phyloP scores from a whole-genome alignment of 495 filamentous ascomycete genomes.

The Xylaria cubensis region DNA sequence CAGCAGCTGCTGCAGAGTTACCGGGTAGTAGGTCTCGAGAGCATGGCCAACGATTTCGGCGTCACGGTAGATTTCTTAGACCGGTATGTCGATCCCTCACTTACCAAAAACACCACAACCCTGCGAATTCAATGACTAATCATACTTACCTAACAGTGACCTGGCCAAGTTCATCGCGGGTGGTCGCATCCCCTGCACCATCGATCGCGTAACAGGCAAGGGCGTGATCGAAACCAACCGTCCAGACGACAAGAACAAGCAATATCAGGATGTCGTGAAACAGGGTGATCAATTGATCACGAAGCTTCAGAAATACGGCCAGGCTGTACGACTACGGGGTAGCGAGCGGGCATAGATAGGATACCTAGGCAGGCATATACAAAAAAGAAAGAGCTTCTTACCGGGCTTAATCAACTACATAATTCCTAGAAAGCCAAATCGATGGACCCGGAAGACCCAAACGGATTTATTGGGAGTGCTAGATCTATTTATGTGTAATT shows the following conservation, averaged over 20 bases:
- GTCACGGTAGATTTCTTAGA: constrained; percentile 96
- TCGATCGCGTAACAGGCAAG: constrained; percentile 86
- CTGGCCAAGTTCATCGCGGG: constrained; percentile 96
- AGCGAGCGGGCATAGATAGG: constrained; percentile 76
- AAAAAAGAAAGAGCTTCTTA: not conserved
- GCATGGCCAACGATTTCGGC: constrained; percentile 96
- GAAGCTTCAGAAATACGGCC: constrained; percentile 98
- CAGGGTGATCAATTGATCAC: constrained; percentile 97
- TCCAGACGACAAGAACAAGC: constrained; percentile 98
- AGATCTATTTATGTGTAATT: not conserved
- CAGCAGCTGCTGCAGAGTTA: constrained; percentile 98
- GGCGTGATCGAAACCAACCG: constrained; percentile 98
- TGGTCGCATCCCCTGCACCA: constrained; percentile 92
- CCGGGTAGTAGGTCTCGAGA: constrained; percentile 90
- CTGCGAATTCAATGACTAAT: constrained; percentile 21
- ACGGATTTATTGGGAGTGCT: not conserved
- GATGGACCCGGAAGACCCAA: not conserved
- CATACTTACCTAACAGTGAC: constrained; percentile 62
- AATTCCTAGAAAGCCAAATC: not conserved
- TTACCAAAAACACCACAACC: not conserved
- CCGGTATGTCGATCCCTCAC: constrained; percentile 75
- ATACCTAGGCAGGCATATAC: not conserved
- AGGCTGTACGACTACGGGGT: constrained; percentile 90
- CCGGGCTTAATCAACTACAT: not conserved
- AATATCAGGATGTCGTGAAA: constrained; percentile 96